phyloP scores from a whole-genome alignment of 768 basidiomycete genomes.

The Chiua virens region DNA sequence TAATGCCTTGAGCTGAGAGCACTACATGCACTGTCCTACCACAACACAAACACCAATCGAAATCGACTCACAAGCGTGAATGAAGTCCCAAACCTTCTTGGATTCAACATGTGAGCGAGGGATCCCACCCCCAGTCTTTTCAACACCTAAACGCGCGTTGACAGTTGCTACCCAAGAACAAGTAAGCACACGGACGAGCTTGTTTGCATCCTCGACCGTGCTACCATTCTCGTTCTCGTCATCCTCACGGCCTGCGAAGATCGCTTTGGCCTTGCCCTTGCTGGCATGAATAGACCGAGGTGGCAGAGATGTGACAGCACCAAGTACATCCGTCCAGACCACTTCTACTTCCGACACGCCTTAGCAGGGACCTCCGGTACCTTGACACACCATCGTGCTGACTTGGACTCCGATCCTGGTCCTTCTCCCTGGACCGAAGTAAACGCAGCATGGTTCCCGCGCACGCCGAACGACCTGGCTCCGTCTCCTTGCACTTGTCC shows the following conservation, averaged over 20 bases:
- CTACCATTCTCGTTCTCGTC: too few species aligned
- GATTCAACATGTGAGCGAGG: too few species aligned
- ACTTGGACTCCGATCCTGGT: constrained; percentile 1
- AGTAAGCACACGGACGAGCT: too few species aligned
- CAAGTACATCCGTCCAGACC: constrained; percentile 32
- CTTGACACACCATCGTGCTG: constrained; percentile 33
- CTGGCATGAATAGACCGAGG: constrained; percentile 18
- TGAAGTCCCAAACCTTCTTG: too few species aligned
- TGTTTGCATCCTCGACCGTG: too few species aligned
- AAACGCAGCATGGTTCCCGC: constrained; percentile 38
- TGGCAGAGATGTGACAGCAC: constrained; percentile 19
- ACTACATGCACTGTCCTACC: too few species aligned
- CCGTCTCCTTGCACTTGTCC: constrained; percentile 19
- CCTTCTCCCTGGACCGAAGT: constrained; percentile 27
- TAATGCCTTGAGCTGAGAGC: too few species aligned
- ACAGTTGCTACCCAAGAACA: too few species aligned
- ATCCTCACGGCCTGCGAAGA: constrained; percentile 26
- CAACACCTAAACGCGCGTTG: too few species aligned
- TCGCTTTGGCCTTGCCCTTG: constrained; percentile 40
- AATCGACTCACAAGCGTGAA: too few species aligned
- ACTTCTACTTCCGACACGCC: constrained; percentile 16
- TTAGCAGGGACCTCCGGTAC: constrained; percentile 46
- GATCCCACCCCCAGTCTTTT: too few species aligned
- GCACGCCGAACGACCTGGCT: constrained; percentile 36
- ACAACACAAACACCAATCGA: too few species aligned